Conservation (phyloP, 352 stramenopile species). For the Phytopythium litorale region DNA sequence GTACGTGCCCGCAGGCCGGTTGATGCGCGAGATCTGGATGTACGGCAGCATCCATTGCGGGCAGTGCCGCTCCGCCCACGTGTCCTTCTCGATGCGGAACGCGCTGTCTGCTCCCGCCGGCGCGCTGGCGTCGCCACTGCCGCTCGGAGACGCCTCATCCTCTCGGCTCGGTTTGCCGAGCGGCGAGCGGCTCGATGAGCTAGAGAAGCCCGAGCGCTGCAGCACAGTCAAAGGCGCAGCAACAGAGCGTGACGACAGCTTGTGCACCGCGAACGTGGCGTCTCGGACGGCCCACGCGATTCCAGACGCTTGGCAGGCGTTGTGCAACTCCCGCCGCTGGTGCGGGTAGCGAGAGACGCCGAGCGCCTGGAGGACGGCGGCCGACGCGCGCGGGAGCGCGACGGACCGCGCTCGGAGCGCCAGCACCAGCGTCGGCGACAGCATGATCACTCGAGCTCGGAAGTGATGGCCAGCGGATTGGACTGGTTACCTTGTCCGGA, state of each 20-base stretch:
- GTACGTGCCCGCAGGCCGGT: slow-evolving; percentile 88
- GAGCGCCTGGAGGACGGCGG: background rate
- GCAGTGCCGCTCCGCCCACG: slow-evolving; percentile 76
- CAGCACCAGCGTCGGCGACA: background rate
- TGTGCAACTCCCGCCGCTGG: background rate
- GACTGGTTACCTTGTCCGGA: no score
- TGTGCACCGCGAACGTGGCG: background rate
- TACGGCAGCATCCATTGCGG: slow-evolving; percentile 82
- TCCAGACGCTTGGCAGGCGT: background rate
- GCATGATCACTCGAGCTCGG: background rate
- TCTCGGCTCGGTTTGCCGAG: background rate
- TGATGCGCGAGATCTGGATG: slow-evolving; percentile 83
- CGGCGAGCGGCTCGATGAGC: background rate
- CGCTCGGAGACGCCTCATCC: background rate
- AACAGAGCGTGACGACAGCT: background rate
- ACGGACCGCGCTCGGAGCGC: background rate
- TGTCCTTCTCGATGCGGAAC: slow-evolving; percentile 82
- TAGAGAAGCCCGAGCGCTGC: background rate
- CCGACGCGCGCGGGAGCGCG: slow-evolving; percentile 1
- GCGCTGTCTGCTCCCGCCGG: background rate
- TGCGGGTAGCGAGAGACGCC: background rate
- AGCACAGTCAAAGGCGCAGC: background rate
- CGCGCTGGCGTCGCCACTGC: background rate
- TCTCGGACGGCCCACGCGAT: background rate
- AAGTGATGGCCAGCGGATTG: background rate